Evolutionary conservation across 805 yeast genomes (phyloP), one percentile per base, ranked within the genome.

Genomic region (Metschnikowia anglica): DNA sequence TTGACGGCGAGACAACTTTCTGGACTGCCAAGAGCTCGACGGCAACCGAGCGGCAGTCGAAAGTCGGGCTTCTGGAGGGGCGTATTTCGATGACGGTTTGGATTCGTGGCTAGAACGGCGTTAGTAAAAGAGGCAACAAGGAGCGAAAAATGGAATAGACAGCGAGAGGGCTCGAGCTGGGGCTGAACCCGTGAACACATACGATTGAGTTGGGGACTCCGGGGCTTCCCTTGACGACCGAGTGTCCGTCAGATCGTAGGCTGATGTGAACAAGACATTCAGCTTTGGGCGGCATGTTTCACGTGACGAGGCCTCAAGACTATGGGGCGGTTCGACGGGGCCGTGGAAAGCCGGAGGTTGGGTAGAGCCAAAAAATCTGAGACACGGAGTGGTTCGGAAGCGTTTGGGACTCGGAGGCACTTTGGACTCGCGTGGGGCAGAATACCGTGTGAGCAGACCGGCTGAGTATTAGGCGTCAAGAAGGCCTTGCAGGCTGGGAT

Each of bases 191-290:
- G 12, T 8, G n/a, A 11, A 21, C 20, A 60, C 66, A 28, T 58
- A 60, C 66, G 21, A 70, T 55, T 33, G 74, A 80, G 39, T 79
- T 72, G 1, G 83, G 79, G 1, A 82, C 79, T 0, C 88, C 88
- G 0, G 88, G 87, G 60, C 85, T 79, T 2, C 88, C 88, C 37
- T 73, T 63, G 2, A 82, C 78, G 0, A 78, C 63, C n/a, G 79
- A 68, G 21, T 69, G 65, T 35, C 74, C 76, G 28, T 80, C 71
- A 3, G 83, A 77, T 40, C 74, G 76, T 36, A 81, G 53, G 47
- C 62, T 50, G 8, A 61, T 65, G 17, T 59, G 51, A 15, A 67
- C 63, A 5, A 72, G 72, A 29, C 51, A 43, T 18, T 47, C 55
- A 8, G 43, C 13, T 23, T 44, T 44, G 2, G 54, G 54, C 1